phyloP scores from a whole-genome alignment of 805 yeast genomes.

The Candida germanica region DNA sequence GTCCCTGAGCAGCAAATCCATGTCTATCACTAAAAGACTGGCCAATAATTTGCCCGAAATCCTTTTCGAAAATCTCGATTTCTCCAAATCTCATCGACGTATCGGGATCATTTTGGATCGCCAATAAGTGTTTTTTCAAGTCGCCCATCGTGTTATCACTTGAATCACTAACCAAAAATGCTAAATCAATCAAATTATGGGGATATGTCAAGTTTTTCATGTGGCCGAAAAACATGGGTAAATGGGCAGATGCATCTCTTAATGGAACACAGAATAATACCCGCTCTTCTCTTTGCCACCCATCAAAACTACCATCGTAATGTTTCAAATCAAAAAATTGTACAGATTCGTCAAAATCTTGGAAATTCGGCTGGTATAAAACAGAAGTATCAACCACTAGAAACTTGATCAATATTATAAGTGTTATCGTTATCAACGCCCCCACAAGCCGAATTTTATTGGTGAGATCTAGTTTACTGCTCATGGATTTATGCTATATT shows the following conservation, averaged over 20 bases:
- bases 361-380: slow-evolving; percentile 34
- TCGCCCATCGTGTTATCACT: slow-evolving; percentile 81
- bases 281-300: slow-evolving; percentile 78
- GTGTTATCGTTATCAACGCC: slow-evolving; percentile 10
- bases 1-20: slow-evolving; percentile 95
- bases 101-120: slow-evolving; percentile 65
- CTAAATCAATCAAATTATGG: slow-evolving; percentile 74
- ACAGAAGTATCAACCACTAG: slow-evolving; percentile 9
- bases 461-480: slow-evolving; percentile 7
- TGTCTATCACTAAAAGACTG: slow-evolving; percentile 92
- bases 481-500: too few species aligned
- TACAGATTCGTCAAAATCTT: slow-evolving; percentile 34
- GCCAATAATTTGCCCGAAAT: slow-evolving; percentile 90
- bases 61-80: slow-evolving; percentile 82
- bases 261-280: slow-evolving; percentile 84
- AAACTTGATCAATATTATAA: slow-evolving; percentile 14
- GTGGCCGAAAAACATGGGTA: slow-evolving; percentile 86
- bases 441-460: slow-evolving; percentile 9
- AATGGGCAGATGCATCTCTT: slow-evolving; percentile 87
- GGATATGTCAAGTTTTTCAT: slow-evolving; percentile 80
- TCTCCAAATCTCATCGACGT: slow-evolving; percentile 67
- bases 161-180: slow-evolving; percentile 88
- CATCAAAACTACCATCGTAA: slow-evolving; percentile 62
- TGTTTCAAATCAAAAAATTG: slow-evolving; percentile 71
- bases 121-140: slow-evolving; percentile 53